These are phyloP conservation scores for Boeremia exigua DNA, from an alignment of 2,329 filamentous ascomycete genomes.

Conservation along the genomic window DNA sequence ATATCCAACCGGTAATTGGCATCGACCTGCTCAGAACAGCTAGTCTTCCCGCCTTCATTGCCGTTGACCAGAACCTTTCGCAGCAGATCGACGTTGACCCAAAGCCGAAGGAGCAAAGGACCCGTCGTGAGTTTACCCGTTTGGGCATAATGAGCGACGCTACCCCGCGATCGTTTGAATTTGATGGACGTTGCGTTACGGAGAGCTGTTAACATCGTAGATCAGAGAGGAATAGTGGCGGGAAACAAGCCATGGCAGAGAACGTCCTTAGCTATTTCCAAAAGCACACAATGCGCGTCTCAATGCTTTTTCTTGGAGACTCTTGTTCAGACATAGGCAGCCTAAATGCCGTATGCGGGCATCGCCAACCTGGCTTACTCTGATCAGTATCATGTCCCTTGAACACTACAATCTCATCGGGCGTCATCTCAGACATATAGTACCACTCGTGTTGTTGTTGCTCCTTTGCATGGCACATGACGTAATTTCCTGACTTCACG, in stretches of 20 bases:
- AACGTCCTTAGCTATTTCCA: constrained; percentile 13
- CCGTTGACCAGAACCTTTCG: constrained; percentile 1
- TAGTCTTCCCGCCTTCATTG: constrained; percentile 13
- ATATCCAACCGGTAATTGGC: background rate
- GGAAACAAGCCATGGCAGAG: constrained; percentile 2
- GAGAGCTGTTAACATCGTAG: background rate
- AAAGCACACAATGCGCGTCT: constrained; percentile 30
- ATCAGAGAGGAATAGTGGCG: constrained; percentile 13
- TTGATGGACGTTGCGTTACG: background rate
- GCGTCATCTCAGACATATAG: constrained; percentile 33
- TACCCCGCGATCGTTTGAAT: constrained; percentile 8
- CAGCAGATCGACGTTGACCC: constrained; percentile 12
- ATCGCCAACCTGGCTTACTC: constrained; percentile 26
- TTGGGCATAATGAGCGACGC: constrained; percentile 6
- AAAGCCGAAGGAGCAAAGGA: constrained; percentile 10
- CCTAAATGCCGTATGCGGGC: constrained; percentile 36
- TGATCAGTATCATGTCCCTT: constrained; percentile 34
- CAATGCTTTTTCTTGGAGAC: constrained; percentile 34
- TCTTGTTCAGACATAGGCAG: constrained; percentile 20
- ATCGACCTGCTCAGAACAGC: constrained; percentile 14
- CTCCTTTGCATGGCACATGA: constrained; percentile 20
- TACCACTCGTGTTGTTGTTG: constrained; percentile 34
- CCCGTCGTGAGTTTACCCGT: background rate
- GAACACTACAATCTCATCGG: constrained; percentile 33
- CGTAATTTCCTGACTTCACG: constrained; percentile 26